phyloP scores from a whole-genome alignment of 2,329 filamentous ascomycete species.

The Fusarium falciforme region DNA sequence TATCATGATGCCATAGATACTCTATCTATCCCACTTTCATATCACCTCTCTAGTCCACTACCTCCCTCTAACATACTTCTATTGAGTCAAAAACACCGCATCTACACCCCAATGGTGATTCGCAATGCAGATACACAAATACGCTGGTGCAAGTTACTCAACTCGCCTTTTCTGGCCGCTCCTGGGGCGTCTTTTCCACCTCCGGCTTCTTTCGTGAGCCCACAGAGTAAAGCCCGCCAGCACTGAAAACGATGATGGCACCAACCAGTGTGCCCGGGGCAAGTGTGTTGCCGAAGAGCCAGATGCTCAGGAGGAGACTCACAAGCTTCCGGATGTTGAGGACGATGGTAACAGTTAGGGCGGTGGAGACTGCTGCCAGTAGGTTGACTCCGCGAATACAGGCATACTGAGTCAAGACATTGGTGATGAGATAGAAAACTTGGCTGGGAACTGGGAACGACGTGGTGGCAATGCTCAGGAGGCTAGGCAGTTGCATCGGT shows the following conservation, averaged over 20 bases:
- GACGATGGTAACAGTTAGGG: conserved; percentile 95
- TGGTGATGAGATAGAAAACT: conserved; percentile 76
- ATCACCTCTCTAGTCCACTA: not conserved
- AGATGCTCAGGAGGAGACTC: conserved; percentile 90
- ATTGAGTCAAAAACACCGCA: conserved; percentile 6
- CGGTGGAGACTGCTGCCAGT: conserved; percentile 88
- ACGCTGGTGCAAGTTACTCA: conserved; percentile 6
- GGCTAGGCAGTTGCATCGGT: conserved; percentile 57
- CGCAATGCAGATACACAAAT: not conserved
- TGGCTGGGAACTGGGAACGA: conserved; percentile 69
- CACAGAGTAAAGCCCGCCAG: conserved; percentile 90
- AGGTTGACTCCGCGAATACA: conserved; percentile 97
- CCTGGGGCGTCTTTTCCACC: conserved; percentile 12
- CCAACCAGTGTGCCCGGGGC: conserved; percentile 82
- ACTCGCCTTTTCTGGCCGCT: conserved; percentile 30
- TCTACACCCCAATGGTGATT: conserved; percentile 10
- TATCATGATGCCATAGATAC: not conserved
- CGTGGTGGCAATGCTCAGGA: conserved; percentile 24
- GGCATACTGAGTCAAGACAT: conserved; percentile 90
- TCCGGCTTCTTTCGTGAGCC: conserved; percentile 60
- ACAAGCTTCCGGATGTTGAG: conserved; percentile 95
- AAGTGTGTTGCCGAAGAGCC: conserved; percentile 90
- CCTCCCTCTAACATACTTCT: not conserved
- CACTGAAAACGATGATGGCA: conserved; percentile 86
- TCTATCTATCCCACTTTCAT: not conserved